Evolutionary conservation across 495 filamentous ascomycete species (phyloP), one percentile per base, ranked within the genome.

Genomic region (Pyrenula massariospora): DNA sequence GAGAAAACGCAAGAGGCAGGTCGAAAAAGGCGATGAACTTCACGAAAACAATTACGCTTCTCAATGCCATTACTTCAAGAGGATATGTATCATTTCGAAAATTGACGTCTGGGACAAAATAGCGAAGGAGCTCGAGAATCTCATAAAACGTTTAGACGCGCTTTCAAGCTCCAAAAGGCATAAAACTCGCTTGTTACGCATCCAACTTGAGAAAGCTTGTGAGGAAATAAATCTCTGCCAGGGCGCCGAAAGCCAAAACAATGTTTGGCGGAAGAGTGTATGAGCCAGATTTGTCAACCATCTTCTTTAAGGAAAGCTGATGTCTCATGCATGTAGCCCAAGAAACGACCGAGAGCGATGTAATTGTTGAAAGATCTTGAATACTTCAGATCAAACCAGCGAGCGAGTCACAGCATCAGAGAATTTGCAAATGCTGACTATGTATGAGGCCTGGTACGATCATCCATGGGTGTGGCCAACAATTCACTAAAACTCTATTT

Each of bases 401-500:
- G 31, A 42, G 15, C 31, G 15, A 42, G 31, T 42, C 31, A 42
- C 31, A 42, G 15, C 15, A 42, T 5, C 31, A 58, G 81, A 85
- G 59, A 73, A 74, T 19, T 70, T 80, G 31, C 74, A 87, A 64
- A 77, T 95, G 66, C 70, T 92, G 48, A 87, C 77, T 24, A 96
- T 90, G 70, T 91, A 86, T 57, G 91, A 91, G 62, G 91, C 97
- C 51, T 96, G 93, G 93, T 96, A 81, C 66, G 81, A 72, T 58
- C 31, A 42, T 23, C 21, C 52, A 3, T 2, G 53, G 12, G 22
- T 10, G 15, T 42, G 15, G 31, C 31, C 31, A 42, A 42, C 31
- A 42, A 59, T 63, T 59, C 54, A 61, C 59, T 21, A 65, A 63
- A 31, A 60, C 57, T 60, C 23, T 58, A 59, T 56, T 54, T 24